Evolutionary conservation across 306 rosid species (phyloP).

Genomic region (Chamaecrista fasciculata): DNA sequence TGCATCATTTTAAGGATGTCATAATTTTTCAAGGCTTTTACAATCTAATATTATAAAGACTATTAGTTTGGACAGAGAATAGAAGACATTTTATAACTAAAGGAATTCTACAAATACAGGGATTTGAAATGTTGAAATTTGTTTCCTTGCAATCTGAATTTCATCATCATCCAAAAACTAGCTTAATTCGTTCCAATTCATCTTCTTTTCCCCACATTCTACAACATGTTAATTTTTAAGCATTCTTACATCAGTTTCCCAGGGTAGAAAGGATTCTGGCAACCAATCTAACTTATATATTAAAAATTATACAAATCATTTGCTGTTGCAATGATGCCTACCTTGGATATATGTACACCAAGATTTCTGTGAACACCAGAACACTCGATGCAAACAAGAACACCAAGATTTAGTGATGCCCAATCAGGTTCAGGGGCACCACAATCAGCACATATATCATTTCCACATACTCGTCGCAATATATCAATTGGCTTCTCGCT

Average conservation of each 20-base stretch:
- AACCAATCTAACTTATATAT: background rate
- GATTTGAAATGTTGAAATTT: background rate
- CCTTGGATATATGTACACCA: slow-evolving; percentile 99
- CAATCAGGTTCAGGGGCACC: slow-evolving; percentile 98
- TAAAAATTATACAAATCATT: slow-evolving; percentile 1
- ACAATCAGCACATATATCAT: slow-evolving; percentile 97
- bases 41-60: background rate
- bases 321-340: slow-evolving; percentile 29
- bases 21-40: background rate
- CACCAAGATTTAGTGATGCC: slow-evolving; percentile 98
- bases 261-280: background rate
- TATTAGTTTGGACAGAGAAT: background rate
- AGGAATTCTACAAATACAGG: background rate
- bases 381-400: slow-evolving; percentile 98
- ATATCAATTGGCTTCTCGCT: slow-evolving; percentile 91
- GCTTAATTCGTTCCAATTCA: slow-evolving; percentile 11
- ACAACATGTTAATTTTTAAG: slow-evolving; percentile 8
- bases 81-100: background rate
- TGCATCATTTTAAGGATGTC: background rate
- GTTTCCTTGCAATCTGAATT: background rate
- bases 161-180: background rate
- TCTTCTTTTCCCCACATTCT: background rate
- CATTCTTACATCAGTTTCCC: slow-evolving; percentile 1
- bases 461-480: slow-evolving; percentile 82
- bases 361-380: slow-evolving; percentile 99